phyloP scores from a whole-genome alignment of 805 yeast species.

The Pichia nakasei region DNA sequence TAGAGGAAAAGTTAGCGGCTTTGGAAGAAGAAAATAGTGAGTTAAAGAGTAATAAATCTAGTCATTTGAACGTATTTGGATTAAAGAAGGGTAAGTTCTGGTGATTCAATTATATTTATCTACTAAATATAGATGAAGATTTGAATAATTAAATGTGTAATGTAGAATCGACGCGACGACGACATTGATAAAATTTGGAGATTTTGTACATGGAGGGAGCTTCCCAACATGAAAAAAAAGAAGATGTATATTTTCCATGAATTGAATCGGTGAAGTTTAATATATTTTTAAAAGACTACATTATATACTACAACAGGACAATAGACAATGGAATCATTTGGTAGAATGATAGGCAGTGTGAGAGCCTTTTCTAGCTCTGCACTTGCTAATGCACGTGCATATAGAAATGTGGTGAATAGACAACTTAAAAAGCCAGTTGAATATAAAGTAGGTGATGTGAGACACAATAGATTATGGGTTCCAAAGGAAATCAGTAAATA shows the following conservation, averaged over 20 bases:
- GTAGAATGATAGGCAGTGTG: background rate
- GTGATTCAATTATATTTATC: conserved; percentile 5
- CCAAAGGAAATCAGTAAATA: conserved; percentile 36
- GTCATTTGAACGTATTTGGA: background rate
- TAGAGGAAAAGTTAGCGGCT: conserved; percentile 43
- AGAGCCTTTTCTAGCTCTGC: conserved; percentile 13
- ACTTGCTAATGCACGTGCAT: conserved; percentile 19
- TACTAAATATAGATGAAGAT: too few species aligned
- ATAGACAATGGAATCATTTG: background rate
- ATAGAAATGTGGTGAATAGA: conserved; percentile 39
- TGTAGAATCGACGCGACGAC: background rate
- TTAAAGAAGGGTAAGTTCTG: conserved; percentile 11
- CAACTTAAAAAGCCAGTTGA: conserved; percentile 34
- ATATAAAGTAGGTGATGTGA: conserved; percentile 46
- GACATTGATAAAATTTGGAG: too few species aligned
- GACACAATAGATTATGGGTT: conserved; percentile 31
- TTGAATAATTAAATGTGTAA: too few species aligned
- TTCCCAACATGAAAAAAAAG: too few species aligned
- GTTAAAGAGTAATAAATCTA: background rate
- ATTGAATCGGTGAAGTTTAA: background rate
- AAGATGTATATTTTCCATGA: too few species aligned
- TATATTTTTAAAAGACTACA: too few species aligned
- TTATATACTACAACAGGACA: background rate
- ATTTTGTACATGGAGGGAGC: too few species aligned
- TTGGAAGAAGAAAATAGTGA: conserved; percentile 28